Evolutionary conservation across 441 rosid species (phyloP).

Genomic region (Adansonia grandidieri): DNA sequence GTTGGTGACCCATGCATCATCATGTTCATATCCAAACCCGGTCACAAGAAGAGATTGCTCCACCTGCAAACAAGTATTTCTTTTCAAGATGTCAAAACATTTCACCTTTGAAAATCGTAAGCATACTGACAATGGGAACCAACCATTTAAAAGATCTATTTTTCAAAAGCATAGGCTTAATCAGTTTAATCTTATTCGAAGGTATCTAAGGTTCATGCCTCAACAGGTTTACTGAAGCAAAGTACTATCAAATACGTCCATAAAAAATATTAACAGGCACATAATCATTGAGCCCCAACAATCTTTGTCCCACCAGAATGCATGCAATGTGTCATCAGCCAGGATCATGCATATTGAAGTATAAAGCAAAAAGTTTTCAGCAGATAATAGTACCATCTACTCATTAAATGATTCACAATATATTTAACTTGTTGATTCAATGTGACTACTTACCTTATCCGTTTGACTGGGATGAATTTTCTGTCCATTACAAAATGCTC

Average conservation of each 20-base stretch:
- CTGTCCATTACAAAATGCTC: slow-evolving; percentile 92
- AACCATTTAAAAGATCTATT: neutral
- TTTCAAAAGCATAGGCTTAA: neutral
- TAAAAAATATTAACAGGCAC: slow-evolving; percentile 17
- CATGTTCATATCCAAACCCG: slow-evolving; percentile 96
- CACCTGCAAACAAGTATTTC: slow-evolving; percentile 50
- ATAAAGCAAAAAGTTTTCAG: slow-evolving; percentile 12
- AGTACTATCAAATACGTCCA: slow-evolving; percentile 3
- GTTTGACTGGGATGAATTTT: slow-evolving; percentile 75
- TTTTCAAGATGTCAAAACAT: slow-evolving; percentile 4
- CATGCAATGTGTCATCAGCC: slow-evolving; percentile 14
- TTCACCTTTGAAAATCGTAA: slow-evolving; percentile 6
- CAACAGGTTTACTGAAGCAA: slow-evolving; percentile 12
- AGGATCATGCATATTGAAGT: neutral
- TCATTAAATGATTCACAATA: neutral
- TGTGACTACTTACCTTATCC: slow-evolving; percentile 57
- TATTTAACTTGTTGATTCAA: neutral
- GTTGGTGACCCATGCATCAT: slow-evolving; percentile 89
- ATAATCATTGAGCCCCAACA: neutral
- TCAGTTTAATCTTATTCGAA: neutral
- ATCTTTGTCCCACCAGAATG: slow-evolving; percentile 3
- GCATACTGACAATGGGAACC: slow-evolving; percentile 10
- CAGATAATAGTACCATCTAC: neutral
- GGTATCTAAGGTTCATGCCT: slow-evolving; percentile 4
- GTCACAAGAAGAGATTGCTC: slow-evolving; percentile 94